phyloP scores from a whole-genome alignment of 2,329 filamentous ascomycete species.

The Dryadomyces sulphureus region DNA sequence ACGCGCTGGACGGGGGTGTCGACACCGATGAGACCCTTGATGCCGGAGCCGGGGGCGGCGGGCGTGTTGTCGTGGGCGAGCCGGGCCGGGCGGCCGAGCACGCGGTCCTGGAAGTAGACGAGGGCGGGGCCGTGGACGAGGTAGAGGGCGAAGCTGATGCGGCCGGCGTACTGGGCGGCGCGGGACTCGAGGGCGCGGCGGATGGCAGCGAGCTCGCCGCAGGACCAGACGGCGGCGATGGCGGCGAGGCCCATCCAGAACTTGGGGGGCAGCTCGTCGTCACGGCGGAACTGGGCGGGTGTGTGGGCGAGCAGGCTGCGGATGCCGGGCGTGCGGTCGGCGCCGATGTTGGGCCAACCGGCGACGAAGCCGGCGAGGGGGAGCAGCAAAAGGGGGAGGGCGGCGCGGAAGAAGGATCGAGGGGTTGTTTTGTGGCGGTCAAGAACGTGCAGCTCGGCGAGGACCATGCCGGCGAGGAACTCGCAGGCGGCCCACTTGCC shows the following conservation, averaged over 20 bases:
- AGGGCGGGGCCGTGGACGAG: slow-evolving; percentile 40
- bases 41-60: slow-evolving; percentile 13
- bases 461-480: slow-evolving; percentile 29
- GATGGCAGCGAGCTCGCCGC: slow-evolving; percentile 20
- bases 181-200: slow-evolving; percentile 27
- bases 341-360: slow-evolving; percentile 24
- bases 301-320: slow-evolving; percentile 17
- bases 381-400: not conserved
- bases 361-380: slow-evolving; percentile 14
- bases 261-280: slow-evolving; percentile 17
- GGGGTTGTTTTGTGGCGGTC: too few species aligned
- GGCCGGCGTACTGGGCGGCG: slow-evolving; percentile 38
- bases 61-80: slow-evolving; percentile 11
- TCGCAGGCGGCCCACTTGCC: slow-evolving; percentile 29
- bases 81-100: slow-evolving; percentile 16
- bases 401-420: not conserved
- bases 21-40: slow-evolving; percentile 19
- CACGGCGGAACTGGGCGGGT: slow-evolving; percentile 18
- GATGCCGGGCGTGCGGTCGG: slow-evolving; percentile 19
- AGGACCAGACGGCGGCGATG: slow-evolving; percentile 21
- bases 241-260: slow-evolving; percentile 23
- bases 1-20: slow-evolving; percentile 16
- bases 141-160: slow-evolving; percentile 43
- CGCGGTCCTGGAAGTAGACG: slow-evolving; percentile 18
- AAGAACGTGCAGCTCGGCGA: slow-evolving; percentile 28